Percentiles rank a stretch among this genome's conserved stretches.
Conservation (phyloP, 129 eudicot genomes). For the Flaveria ramosissima region DNA sequence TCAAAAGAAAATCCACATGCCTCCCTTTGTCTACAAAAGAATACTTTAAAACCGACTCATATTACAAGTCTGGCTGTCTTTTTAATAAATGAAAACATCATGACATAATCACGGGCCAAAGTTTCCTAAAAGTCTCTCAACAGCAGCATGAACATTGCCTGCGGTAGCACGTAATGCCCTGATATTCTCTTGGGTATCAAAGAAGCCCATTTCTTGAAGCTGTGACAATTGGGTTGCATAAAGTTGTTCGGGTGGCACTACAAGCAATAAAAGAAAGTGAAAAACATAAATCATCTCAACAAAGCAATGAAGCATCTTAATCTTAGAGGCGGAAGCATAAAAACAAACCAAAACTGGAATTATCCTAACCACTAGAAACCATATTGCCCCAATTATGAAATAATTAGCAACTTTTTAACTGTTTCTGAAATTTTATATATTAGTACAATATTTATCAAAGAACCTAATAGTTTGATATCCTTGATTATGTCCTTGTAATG, state of each 20-base stretch:
- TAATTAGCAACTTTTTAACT: background rate
- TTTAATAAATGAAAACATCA: conserved; percentile 1
- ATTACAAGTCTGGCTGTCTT: conserved; percentile 32
- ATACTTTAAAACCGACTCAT: conserved; percentile 32
- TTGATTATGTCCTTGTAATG: background rate
- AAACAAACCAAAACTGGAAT: background rate
- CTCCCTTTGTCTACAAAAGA: conserved; percentile 37
- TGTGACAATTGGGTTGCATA: conserved; percentile 88
- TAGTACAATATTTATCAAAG: background rate
- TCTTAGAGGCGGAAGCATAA: background rate
- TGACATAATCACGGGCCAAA: conserved; percentile 50
- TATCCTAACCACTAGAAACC: background rate
- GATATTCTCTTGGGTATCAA: conserved; percentile 83
- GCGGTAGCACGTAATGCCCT: conserved; percentile 72
- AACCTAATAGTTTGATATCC: background rate
- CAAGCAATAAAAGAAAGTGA: background rate
- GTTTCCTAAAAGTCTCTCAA: conserved; percentile 87
- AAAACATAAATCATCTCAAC: background rate
- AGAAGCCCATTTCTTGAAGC: conserved; percentile 96
- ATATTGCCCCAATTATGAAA: background rate
- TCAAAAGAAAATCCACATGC: conserved; percentile 27
- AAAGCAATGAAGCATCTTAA: background rate
- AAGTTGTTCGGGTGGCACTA: conserved; percentile 88
- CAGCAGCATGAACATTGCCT: conserved; percentile 97
- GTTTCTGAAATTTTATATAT: background rate